Evolutionary conservation across 768 basidiomycete species (phyloP), one percentile per base, ranked within the genome.

Genomic region (Tylopilus cervinicoccineus): DNA sequence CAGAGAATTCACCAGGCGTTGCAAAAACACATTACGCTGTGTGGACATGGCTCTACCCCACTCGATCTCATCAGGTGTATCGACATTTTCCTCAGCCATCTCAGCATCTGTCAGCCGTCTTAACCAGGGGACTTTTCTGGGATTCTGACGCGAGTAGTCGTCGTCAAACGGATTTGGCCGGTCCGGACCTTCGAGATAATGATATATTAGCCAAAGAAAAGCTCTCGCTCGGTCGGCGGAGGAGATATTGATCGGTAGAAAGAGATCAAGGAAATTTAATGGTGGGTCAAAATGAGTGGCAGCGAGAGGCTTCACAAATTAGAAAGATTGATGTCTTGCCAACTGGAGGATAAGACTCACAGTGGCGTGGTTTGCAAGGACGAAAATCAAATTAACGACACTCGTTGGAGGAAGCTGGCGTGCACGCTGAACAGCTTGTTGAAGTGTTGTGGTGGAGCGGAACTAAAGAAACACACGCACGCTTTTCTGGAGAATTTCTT

Each of bases 341-440:
- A 5, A 52, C 10, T 26, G 24, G n/a, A 12, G 24, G 19, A 38
- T 20, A 28, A 41, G 27, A 75, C 80, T 63, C 68, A 92, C 88
- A 26, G 80, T 77, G 39, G 87, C 81, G 57, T 90, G 86, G 57
- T 83, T 86, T 24, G 86, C 78, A 38, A 94, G 75, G 37, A 91
- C 80, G 60, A 94, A 94, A 39, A 94, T 78, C 38, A 93, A 72
- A 63, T 93, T 92, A 45, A 90, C 86, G 17, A 93, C 78, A 53
- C 86, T 91, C 10, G 93, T 93, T 10, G 92, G 83, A 39, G 93
- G 93, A 22, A 76, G 73, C 48, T 77, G 70, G 26, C 80, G 81
- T 39, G 72, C 68, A 62, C 72, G 77, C 84, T 87, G 57, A 19
- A 40, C 2, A 23, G 16, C 32, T 6, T 7, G 33, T 31, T 47